A percentile compares a stretch with the other conserved stretches of the same genome.
phyloP scores from a whole-genome alignment of 805 yeast genomes.

The Wickerhamomyces xylosicus region DNA sequence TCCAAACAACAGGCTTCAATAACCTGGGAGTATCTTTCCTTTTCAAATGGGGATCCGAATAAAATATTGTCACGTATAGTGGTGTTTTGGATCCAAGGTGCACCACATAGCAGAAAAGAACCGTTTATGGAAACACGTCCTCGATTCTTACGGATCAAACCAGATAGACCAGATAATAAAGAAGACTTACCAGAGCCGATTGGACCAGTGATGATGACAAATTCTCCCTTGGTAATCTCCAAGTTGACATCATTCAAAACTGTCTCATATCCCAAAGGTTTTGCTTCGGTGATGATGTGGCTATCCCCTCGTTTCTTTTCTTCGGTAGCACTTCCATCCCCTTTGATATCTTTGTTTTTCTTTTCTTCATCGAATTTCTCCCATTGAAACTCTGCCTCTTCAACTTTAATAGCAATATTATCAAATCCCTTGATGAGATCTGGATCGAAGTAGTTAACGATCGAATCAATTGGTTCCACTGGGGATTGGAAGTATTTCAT shows the following conservation, averaged over 20 bases:
- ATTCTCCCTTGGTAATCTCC: constrained; percentile 50
- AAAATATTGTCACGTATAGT: constrained; percentile 64
- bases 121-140: constrained; percentile 44
- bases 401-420: constrained; percentile 35
- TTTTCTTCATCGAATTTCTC: constrained; percentile 19
- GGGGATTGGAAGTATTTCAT: constrained; percentile 41
- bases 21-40: constrained; percentile 39
- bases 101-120: constrained; percentile 39
- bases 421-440: constrained; percentile 3
- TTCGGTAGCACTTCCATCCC: neutral
- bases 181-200: constrained; percentile 80
- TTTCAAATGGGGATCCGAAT: constrained; percentile 50
- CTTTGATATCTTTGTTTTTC: neutral
- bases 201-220: constrained; percentile 66
- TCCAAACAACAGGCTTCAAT: constrained; percentile 53
- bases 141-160: constrained; percentile 47
- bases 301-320: neutral
- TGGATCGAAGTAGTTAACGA: constrained; percentile 24
- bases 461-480: constrained; percentile 24
- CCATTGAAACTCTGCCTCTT: constrained; percentile 57
- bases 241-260: constrained; percentile 36
- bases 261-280: constrained; percentile 4
- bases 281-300: constrained; percentile 2
- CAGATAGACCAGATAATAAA: constrained; percentile 57
- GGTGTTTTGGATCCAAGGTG: constrained; percentile 76